These are phyloP conservation scores for Onygenales sp. DNA, from an alignment of 2,329 filamentous ascomycete genomes.

Conservation along the genomic window DNA sequence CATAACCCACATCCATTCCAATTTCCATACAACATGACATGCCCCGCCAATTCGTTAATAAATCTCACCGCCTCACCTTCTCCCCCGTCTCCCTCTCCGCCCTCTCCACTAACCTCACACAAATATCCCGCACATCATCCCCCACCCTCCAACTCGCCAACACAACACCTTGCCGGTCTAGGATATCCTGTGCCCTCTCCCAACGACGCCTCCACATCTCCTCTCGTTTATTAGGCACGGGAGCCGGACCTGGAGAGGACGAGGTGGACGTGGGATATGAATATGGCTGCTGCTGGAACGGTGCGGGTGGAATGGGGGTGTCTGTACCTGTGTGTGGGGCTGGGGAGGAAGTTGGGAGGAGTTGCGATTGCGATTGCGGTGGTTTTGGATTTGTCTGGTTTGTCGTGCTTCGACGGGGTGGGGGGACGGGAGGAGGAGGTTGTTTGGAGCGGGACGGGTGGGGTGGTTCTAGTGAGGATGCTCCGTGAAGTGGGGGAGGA, in stretches of 20 bases:
- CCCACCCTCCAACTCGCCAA: constrained; percentile 39
- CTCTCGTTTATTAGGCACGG: constrained; percentile 35
- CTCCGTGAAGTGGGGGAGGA: constrained; percentile 11
- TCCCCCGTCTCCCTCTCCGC: constrained; percentile 21
- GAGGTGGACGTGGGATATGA: background rate
- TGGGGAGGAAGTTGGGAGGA: background rate
- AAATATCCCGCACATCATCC: constrained; percentile 35
- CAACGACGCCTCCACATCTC: constrained; percentile 41
- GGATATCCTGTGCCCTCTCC: constrained; percentile 34
- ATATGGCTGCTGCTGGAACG: background rate
- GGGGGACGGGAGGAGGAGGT: constrained; percentile 15
- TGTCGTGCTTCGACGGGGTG: constrained; percentile 19
- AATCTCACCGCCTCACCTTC: background rate
- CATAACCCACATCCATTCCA: background rate
- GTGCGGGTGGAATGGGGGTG: background rate
- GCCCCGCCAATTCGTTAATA: background rate
- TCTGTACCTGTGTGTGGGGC: background rate
- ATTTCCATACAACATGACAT: background rate
- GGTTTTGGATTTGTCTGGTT: background rate
- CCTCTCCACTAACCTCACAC: constrained; percentile 33
- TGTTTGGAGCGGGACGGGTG: constrained; percentile 19
- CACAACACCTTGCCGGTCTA: constrained; percentile 33
- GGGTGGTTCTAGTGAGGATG: constrained; percentile 1
- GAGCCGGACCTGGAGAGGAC: constrained; percentile 3
- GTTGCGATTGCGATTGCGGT: background rate